Evolutionary conservation across 2,329 filamentous ascomycete species (phyloP).

Genomic region (Cytospora mali): DNA sequence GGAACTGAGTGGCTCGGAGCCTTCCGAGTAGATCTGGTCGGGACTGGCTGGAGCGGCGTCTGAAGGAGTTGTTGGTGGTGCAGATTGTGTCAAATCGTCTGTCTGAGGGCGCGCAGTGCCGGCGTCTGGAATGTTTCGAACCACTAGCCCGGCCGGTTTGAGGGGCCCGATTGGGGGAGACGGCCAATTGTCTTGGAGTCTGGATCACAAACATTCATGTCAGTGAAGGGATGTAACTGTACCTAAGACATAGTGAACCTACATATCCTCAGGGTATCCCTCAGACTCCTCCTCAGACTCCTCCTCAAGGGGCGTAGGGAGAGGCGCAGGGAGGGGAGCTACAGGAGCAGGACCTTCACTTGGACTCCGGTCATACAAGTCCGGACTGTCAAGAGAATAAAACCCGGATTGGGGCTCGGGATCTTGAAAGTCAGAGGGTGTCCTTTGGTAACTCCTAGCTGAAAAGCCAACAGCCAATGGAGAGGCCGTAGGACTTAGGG

Average conservation of each 20-base stretch:
- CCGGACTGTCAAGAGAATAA: conserved; percentile 62
- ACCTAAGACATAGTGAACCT: conserved; percentile 16
- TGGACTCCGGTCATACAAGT: conserved; percentile 53
- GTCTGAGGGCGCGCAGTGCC: conserved; percentile 50
- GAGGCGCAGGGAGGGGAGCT: conserved; percentile 23
- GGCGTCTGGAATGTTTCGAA: conserved; percentile 44
- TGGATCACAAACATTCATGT: conserved; percentile 25
- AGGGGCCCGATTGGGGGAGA: conserved; percentile 28
- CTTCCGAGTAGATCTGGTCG: conserved; percentile 23
- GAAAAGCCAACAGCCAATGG: conserved; percentile 54
- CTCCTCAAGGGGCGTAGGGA: conserved; percentile 20
- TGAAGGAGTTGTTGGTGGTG: conserved; percentile 46
- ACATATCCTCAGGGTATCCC: conserved; percentile 14
- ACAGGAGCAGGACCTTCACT: conserved; percentile 43
- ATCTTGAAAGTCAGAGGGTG: conserved; percentile 46
- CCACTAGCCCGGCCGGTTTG: conserved; percentile 33
- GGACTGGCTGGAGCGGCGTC: conserved; percentile 43
- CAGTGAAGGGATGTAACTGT: conserved; percentile 29
- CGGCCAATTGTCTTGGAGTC: conserved; percentile 28
- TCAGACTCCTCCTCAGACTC: conserved; percentile 20
- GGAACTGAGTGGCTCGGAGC: conserved; percentile 36
- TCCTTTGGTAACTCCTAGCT: conserved; percentile 42
- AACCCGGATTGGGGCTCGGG: conserved; percentile 56
- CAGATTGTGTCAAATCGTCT: conserved; percentile 40
- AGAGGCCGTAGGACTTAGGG: conserved; percentile 59